These are phyloP conservation scores for Nigrospora sphaerica DNA, from an alignment of 2,329 filamentous ascomycete species.

Conservation along the genomic window DNA sequence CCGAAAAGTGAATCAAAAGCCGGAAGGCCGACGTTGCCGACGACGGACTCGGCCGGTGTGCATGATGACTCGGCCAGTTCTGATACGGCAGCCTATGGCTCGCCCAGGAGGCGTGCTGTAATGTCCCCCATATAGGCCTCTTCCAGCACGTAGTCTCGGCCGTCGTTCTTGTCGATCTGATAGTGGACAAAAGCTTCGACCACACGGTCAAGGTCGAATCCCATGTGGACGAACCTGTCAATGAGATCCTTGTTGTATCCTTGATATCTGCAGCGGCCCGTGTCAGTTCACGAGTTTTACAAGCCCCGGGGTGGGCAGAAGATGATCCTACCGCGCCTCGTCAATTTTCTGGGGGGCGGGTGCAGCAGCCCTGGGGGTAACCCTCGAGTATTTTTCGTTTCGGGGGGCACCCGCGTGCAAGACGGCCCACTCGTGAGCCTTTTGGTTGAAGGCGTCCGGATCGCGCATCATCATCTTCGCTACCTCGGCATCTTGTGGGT, in stretches of 20 bases:
- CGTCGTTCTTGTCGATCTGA: slow-evolving; percentile 71
- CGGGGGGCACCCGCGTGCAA: slow-evolving; percentile 70
- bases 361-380: slow-evolving; percentile 20
- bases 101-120: slow-evolving; percentile 75
- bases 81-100: slow-evolving; percentile 30
- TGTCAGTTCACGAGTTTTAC: slow-evolving; percentile 5
- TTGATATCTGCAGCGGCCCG: slow-evolving; percentile 53
- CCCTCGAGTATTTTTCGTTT: slow-evolving; percentile 17
- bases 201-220: slow-evolving; percentile 81
- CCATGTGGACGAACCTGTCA: slow-evolving; percentile 82
- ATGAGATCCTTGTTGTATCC: slow-evolving; percentile 83
- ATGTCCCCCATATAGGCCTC: slow-evolving; percentile 88
- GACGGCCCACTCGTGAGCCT: slow-evolving; percentile 87
- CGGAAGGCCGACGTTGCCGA: too few species aligned
- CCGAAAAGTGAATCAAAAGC: too few species aligned
- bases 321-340: slow-evolving; percentile 18
- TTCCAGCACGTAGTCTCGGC: slow-evolving; percentile 78
- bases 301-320: not conserved
- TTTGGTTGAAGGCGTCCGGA: slow-evolving; percentile 70
- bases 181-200: slow-evolving; percentile 77
- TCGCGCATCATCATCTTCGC: slow-evolving; percentile 80
- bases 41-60: too few species aligned
- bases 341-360: slow-evolving; percentile 47
- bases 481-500: slow-evolving; percentile 94
- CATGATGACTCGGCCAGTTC: too few species aligned